Evolutionary conservation across 495 filamentous ascomycete species (phyloP), one percentile per base, ranked within the genome.

Genomic region (Aspergillus kassunensis): DNA sequence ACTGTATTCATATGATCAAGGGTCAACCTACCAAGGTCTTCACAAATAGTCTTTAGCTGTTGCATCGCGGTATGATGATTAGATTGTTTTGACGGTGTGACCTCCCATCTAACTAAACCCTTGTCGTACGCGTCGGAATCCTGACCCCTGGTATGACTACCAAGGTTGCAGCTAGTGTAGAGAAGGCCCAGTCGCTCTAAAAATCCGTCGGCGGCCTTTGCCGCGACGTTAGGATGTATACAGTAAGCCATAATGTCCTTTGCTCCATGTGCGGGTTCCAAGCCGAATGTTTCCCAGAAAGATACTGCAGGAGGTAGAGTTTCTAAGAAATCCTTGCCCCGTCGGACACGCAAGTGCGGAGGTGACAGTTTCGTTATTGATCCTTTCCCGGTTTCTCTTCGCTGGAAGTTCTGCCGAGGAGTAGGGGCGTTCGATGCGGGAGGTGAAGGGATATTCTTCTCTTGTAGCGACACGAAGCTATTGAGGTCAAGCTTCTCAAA

Each of bases 231-330:
- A 7, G 91, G 90, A 60, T 87, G 86, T n/a, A 97, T 76, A 57
- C 89, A 95, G 58, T 90, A 82, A 11, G 84, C 82, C 9, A 80
- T 79, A 24, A 97, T 75, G 60, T 96, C 82, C 67, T 97, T 99
- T 2, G 74, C 55, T 1, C 89, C 90, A 63, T 83, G 80, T 27
- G 82, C 79, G 16, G 95, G 93, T 16, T 81, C 84, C 20, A 99
- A 78, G 5, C 89, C 87, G 53, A 97, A 77, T 19, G 85, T 87
- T 56, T 97, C 91, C 95, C 95, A 97, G 59, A 97, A 99, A 0
- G 78, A 63, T 8, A 96, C 63, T 1, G 89, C 86, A 6, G 91
- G 76, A 8, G 92, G 89, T 33, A 96, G 73, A 27, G 95, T 73
- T 30, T 95, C 88, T 30, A 93, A 74, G 44, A 74, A 81, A 6